A percentile compares a stretch with the other conserved stretches of the same genome.
Evolutionary conservation across 768 basidiomycete genomes (phyloP).

Genomic region (Dentipellis fragilis): DNA sequence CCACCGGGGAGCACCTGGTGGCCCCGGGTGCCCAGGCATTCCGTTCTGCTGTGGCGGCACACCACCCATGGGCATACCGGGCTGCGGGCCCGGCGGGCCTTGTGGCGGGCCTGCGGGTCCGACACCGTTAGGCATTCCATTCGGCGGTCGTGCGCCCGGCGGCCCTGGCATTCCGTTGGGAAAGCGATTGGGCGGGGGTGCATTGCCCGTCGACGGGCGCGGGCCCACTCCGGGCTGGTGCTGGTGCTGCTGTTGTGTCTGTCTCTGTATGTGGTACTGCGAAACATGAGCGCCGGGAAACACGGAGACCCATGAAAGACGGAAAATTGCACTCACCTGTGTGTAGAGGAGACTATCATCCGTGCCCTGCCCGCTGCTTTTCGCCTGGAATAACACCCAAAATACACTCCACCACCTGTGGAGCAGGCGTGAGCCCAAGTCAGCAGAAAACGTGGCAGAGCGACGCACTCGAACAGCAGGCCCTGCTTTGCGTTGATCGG

Average conservation of each 20-base stretch:
- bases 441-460: background rate
- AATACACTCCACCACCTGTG: constrained; percentile 84
- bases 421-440: constrained; percentile 10
- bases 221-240: background rate
- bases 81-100: constrained; percentile 6
- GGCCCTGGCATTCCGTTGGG: constrained; percentile 23
- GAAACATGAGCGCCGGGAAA: background rate
- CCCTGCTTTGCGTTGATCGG: constrained; percentile 82
- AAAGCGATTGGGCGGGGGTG: constrained; percentile 19
- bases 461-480: constrained; percentile 68
- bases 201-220: constrained; percentile 8
- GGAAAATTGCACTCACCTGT: constrained; percentile 38
- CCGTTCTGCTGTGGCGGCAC: constrained; percentile 20
- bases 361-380: constrained; percentile 54
- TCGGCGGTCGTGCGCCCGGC: constrained; percentile 10
- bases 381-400: constrained; percentile 78
- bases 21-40: constrained; percentile 2
- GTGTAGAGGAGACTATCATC: constrained; percentile 68
- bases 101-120: constrained; percentile 16
- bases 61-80: constrained; percentile 8
- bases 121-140: constrained; percentile 22
- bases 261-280: too few relatives aligned
- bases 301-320: background rate
- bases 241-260: too few relatives aligned
- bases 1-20: constrained; percentile 7